phyloP scores from a whole-genome alignment of 2,329 filamentous ascomycete species.

The Teratosphaeriaceae sp. region DNA sequence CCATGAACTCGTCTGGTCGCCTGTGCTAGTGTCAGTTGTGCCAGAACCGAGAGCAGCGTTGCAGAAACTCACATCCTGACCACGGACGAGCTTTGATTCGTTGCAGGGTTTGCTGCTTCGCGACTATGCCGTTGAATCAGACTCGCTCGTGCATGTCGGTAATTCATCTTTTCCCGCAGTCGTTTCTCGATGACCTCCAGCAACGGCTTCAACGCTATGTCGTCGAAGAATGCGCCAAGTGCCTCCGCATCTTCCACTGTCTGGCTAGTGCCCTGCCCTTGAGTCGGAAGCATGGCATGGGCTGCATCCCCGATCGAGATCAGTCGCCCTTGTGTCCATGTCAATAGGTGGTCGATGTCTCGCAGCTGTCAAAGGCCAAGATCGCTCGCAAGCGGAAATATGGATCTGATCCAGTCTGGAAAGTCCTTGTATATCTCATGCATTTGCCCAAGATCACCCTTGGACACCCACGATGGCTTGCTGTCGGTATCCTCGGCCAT shows the following conservation, averaged over 20 bases:
- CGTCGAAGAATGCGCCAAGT: slow-evolving; percentile 21
- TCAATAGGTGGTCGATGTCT: slow-evolving; percentile 37
- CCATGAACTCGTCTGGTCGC: slow-evolving; percentile 35
- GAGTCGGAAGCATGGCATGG: slow-evolving; percentile 36
- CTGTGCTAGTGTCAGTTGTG: slow-evolving; percentile 7
- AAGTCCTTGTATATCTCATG: slow-evolving; percentile 37
- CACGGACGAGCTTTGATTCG: slow-evolving; percentile 26
- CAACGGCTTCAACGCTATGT: slow-evolving; percentile 12
- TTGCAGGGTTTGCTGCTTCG: slow-evolving; percentile 36
- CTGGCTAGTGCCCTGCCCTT: slow-evolving; percentile 39
- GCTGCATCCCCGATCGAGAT: slow-evolving; percentile 34
- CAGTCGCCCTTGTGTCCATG: slow-evolving; percentile 27
- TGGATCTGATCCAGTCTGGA: slow-evolving; percentile 33
- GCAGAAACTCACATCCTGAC: slow-evolving; percentile 27
- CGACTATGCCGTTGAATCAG: slow-evolving; percentile 39
- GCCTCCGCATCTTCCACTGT: slow-evolving; percentile 39
- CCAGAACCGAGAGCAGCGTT: not conserved
- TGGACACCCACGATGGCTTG: slow-evolving; percentile 35
- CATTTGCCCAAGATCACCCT: slow-evolving; percentile 32
- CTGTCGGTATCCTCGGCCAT: slow-evolving; percentile 33
- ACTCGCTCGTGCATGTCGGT: slow-evolving; percentile 33
- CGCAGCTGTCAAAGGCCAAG: slow-evolving; percentile 42
- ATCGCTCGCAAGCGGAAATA: slow-evolving; percentile 28
- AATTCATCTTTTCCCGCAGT: slow-evolving; percentile 21
- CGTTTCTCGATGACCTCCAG: slow-evolving; percentile 18